These are phyloP conservation scores for Alternaria gansuensis DNA, from an alignment of 2,329 filamentous ascomycete genomes.

Conservation along the genomic window DNA sequence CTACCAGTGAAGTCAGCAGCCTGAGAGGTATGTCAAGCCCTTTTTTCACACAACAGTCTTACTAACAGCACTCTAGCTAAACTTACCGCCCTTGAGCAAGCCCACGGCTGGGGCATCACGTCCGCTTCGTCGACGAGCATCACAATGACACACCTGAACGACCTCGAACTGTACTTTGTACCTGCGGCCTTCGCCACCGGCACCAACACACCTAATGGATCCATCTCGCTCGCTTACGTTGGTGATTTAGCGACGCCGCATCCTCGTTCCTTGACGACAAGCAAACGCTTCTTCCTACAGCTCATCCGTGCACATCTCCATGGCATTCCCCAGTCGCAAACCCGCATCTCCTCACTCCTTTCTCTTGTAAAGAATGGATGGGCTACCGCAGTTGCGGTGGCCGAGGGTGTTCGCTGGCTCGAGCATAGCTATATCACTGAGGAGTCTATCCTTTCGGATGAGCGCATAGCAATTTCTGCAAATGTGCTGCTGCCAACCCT, in stretches of 20 bases:
- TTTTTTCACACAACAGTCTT: neutral
- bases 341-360: slow-evolving; percentile 67
- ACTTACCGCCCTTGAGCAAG: slow-evolving; percentile 70
- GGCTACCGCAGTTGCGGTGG: slow-evolving; percentile 69
- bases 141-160: slow-evolving; percentile 77
- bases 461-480: slow-evolving; percentile 68
- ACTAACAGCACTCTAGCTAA: slow-evolving; percentile 64
- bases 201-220: slow-evolving; percentile 54
- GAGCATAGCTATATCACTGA: slow-evolving; percentile 71
- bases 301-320: slow-evolving; percentile 74
- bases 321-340: slow-evolving; percentile 66
- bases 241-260: slow-evolving; percentile 65
- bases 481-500: slow-evolving; percentile 70
- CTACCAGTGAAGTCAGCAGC: slow-evolving; percentile 76
- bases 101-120: slow-evolving; percentile 76
- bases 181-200: slow-evolving; percentile 65
- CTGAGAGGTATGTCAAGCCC: slow-evolving; percentile 72
- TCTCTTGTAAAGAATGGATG: slow-evolving; percentile 68
- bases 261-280: slow-evolving; percentile 66
- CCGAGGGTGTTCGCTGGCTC: slow-evolving; percentile 68
- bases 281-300: slow-evolving; percentile 79
- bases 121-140: slow-evolving; percentile 66
- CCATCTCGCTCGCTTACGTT: slow-evolving; percentile 76
- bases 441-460: slow-evolving; percentile 70
- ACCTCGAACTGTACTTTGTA: slow-evolving; percentile 78